These are phyloP conservation scores for Aspergillus awamori DNA, from an alignment of 2,329 filamentous ascomycete genomes.

Conservation along the genomic window DNA sequence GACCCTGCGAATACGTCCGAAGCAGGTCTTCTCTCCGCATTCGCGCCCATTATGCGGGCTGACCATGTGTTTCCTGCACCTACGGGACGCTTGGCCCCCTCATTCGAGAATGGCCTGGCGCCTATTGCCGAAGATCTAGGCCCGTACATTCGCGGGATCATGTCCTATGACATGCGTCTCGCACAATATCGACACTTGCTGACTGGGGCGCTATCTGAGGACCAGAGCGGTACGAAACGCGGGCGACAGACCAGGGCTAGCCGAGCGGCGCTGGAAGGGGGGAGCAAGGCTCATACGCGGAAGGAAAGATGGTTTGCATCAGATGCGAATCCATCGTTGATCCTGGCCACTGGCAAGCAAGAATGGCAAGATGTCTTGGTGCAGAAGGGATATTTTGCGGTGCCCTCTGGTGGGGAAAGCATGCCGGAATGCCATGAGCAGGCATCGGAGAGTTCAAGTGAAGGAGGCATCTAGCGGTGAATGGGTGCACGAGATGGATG, in stretches of 20 bases:
- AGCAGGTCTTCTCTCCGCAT: slow-evolving; percentile 49
- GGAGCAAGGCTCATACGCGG: slow-evolving; percentile 66
- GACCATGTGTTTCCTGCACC: slow-evolving; percentile 36
- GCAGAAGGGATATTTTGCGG: slow-evolving; percentile 35
- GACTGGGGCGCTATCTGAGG: slow-evolving; percentile 64
- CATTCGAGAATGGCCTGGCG: slow-evolving; percentile 72
- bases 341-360: slow-evolving; percentile 65
- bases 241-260: slow-evolving; percentile 71
- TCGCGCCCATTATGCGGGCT: slow-evolving; percentile 55
- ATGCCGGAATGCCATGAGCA: slow-evolving; percentile 20
- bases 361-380: slow-evolving; percentile 46
- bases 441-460: slow-evolving; percentile 22
- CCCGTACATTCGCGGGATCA: slow-evolving; percentile 86
- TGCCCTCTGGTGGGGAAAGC: slow-evolving; percentile 25
- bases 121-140: slow-evolving; percentile 76
- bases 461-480: slow-evolving; percentile 18
- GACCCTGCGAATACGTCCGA: slow-evolving; percentile 33
- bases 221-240: slow-evolving; percentile 57
- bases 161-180: slow-evolving; percentile 71
- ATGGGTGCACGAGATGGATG: neutral
- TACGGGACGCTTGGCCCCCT: slow-evolving; percentile 57
- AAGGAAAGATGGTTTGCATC: slow-evolving; percentile 72
- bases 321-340: slow-evolving; percentile 60
- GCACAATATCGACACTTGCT: slow-evolving; percentile 68
- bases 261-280: slow-evolving; percentile 75